A percentile compares a stretch with the other conserved stretches of the same genome.
Evolutionary conservation across 176 grass and related monocot genomes (phyloP).

Genomic region (Ampelocalamus luodianensis): DNA sequence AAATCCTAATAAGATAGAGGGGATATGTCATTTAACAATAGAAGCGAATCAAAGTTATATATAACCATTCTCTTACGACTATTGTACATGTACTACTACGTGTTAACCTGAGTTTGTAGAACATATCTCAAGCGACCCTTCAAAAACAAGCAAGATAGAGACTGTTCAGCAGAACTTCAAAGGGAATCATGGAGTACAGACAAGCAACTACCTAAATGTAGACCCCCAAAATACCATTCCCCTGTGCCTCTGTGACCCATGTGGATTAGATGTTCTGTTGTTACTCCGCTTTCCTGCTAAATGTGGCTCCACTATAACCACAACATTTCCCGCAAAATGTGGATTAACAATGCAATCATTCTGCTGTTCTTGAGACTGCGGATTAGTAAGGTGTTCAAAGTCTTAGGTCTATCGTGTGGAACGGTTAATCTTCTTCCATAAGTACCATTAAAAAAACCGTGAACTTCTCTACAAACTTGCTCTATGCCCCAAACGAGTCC

Average conservation of each 20-base stretch:
- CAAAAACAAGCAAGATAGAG: slow-evolving; percentile 31
- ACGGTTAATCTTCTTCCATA: slow-evolving; percentile 21
- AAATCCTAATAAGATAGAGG: slow-evolving; percentile 59
- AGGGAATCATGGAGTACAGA: slow-evolving; percentile 37
- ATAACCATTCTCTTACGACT: not conserved
- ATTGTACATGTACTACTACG: not conserved
- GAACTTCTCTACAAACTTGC: not conserved
- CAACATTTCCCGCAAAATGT: not conserved
- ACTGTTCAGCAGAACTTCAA: slow-evolving; percentile 39
- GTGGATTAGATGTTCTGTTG: slow-evolving; percentile 23
- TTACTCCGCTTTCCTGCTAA: not conserved
- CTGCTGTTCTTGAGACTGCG: slow-evolving; percentile 2
- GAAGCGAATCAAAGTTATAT: not conserved
- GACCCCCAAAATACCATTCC: slow-evolving; percentile 7
- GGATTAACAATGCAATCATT: slow-evolving; percentile 11
- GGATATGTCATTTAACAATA: slow-evolving; percentile 4
- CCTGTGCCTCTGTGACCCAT: not conserved
- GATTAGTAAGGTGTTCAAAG: slow-evolving; percentile 26
- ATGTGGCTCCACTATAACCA: slow-evolving; percentile 5
- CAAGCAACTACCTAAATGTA: slow-evolving; percentile 27
- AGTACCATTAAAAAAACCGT: not conserved
- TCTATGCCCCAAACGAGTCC: not conserved
- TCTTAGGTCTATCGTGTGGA: slow-evolving; percentile 12
- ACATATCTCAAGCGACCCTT: not conserved
- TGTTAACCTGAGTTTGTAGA: not conserved